Evolutionary conservation across 2,329 filamentous ascomycete species (phyloP), one percentile per base, ranked within the genome.

Genomic region (Shiraia sp.): DNA sequence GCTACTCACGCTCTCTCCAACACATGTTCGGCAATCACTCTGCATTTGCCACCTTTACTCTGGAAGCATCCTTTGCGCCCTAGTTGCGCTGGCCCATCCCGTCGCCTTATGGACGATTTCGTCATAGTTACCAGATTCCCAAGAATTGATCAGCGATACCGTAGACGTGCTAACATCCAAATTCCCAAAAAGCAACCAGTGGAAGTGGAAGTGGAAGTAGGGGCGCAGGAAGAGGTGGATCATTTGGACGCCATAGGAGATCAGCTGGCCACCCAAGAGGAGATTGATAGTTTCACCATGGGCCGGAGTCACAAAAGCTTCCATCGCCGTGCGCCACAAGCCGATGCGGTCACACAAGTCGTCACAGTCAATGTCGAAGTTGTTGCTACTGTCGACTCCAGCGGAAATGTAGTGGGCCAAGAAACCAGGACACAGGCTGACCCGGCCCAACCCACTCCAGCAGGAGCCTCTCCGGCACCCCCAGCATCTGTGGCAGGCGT

Each of bases 301-400:
- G 59, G 56, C 24, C 53, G 54, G 39, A 50, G 49, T 32, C 67
- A 70, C 51, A 55, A 55, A 36, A 41, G 62, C 36, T 65, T 66
- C 37, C 67, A 70, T 44, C 65, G 59, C 43, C 65, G 65, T 29
- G 50, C 53, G 33, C 55, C 51, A 9, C 50, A 47, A 36, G 45
- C 37, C 6, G 33, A 22, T 22, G 19, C 19, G 8, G 19, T 47
- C 15, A 38, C 48, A 14, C 47, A 56, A 24, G 37, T 62, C 10
- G 36, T 65, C 32, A 66, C 57, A 3, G 52, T 67, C 22, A 50
- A 51, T 16, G 64, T 67, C 19, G 51, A 67, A 33, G 57, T 68
- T 14, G 42, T 67, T 9, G 57, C 55, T 2, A 61, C 63, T 3
- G 49, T 66, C 5, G 62, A 68, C 32, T 34, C 50, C 17, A 54